Base-by-base conservation (phyloP, 208 protist genomes). In the Wallacemonas sp. region DNA sequence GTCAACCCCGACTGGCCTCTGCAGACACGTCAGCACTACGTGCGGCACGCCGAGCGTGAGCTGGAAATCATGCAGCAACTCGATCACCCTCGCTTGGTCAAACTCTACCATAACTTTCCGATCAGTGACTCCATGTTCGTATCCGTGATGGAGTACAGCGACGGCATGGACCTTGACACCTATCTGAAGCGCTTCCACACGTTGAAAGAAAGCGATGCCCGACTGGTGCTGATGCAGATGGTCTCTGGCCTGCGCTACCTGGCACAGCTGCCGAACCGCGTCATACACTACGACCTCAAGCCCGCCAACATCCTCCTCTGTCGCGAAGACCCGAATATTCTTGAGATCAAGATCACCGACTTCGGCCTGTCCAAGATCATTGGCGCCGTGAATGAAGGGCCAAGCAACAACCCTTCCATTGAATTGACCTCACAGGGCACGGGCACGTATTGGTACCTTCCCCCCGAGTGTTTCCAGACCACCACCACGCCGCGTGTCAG, bases 311-410 rank as follows among this genome's bases (percentile, higher is more conserved):
- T 94, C 21, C 68, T 94, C 11, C 55, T 94, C 9, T 69, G 92
- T 60, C 75, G 86, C 8, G 76, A 78, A 38, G 80, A 92, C 41
- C 41, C 84, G 14, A 79, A 42, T 33, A 80, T 85, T 39, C 65
- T 89, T 4, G 84, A 90, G 15, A 89, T 98, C n/a, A 98, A 98
- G 69, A 96, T 99, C 31, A 98, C 96, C 12, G 97, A 99, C 79
- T 99, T 99, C 90, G 97, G 97, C 9, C 86, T 99, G 15, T 97
- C 90, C 39, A 99, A 99, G 79, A 87, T 98, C 14, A 95, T 98
- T 56, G 82, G 85, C 36, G 56, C 72, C 15, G 68, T 51, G 6
- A 46, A 62, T 22, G 80, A 86, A 36, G 84, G 79, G 12, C 66
- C 68, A 15, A 77, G 68, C 62, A 80, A 91, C 60, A 82, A 93